phyloP scores from a whole-genome alignment of 352 stramenopile genomes.

The Globisporangium barbulae region DNA sequence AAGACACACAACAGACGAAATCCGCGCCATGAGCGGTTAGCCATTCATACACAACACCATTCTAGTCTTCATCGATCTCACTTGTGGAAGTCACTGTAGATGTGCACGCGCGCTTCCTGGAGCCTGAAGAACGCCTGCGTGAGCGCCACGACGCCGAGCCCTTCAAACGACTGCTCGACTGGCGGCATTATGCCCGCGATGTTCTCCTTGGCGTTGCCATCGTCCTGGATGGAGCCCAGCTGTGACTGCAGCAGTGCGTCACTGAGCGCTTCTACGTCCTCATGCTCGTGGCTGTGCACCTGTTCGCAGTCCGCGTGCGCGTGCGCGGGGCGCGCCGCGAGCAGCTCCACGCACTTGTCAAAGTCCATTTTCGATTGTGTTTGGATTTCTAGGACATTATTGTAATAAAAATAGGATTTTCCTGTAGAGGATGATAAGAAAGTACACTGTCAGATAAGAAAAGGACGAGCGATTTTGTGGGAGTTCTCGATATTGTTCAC shows the following conservation, averaged over 20 bases:
- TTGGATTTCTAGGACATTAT: not conserved
- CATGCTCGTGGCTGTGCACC: constrained; percentile 16
- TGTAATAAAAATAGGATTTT: too few relatives aligned
- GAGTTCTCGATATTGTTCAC: too few relatives aligned
- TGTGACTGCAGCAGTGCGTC: constrained; percentile 19
- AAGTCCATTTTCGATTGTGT: constrained; percentile 54
- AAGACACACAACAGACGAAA: not conserved
- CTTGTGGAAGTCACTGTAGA: constrained; percentile 66
- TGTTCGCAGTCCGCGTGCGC: constrained; percentile 59
- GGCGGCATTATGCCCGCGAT: constrained; percentile 8
- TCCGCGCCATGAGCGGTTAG: not conserved
- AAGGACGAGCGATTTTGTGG: too few relatives aligned
- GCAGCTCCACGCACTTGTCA: constrained; percentile 54
- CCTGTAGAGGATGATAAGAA: too few relatives aligned
- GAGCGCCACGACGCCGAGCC: constrained; percentile 23
- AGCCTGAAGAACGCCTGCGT: constrained; percentile 42
- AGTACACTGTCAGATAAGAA: too few relatives aligned
- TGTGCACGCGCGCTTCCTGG: constrained; percentile 64
- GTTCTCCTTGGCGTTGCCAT: not conserved
- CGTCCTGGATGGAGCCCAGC: not conserved
- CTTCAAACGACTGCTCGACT: constrained; percentile 8
- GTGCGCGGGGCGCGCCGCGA: constrained; percentile 53
- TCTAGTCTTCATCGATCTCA: constrained; percentile 12
- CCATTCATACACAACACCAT: not conserved
- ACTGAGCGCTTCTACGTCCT: constrained; percentile 17